phyloP scores from a whole-genome alignment of 768 basidiomycete species.

The Lactarius psammicola region DNA sequence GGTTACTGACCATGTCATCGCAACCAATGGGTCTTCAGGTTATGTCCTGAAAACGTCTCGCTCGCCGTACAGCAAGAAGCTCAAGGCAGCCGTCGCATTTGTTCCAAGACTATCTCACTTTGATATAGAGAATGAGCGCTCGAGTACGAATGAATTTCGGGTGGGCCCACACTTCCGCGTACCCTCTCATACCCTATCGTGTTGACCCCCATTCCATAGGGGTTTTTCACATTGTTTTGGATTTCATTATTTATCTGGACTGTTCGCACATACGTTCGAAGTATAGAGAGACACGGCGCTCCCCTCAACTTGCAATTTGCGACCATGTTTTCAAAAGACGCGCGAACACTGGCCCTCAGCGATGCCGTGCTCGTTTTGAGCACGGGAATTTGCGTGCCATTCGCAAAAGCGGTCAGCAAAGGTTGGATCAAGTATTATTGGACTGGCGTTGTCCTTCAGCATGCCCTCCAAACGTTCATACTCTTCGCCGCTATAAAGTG shows the following conservation, averaged over 20 bases:
- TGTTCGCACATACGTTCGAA: slow-evolving; percentile 71
- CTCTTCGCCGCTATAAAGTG: slow-evolving; percentile 76
- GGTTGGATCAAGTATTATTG: slow-evolving; percentile 83
- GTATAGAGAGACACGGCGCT: slow-evolving; percentile 74
- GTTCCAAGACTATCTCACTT: slow-evolving; percentile 82
- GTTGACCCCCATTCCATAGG: slow-evolving; percentile 42
- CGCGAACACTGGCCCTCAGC: slow-evolving; percentile 73
- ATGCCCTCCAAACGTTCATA: slow-evolving; percentile 69
- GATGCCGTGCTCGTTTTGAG: slow-evolving; percentile 78
- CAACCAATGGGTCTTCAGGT: slow-evolving; percentile 61
- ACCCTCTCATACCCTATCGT: not conserved
- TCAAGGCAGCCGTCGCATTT: slow-evolving; percentile 83
- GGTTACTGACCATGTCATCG: slow-evolving; percentile 36
- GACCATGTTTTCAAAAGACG: slow-evolving; percentile 84
- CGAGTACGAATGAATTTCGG: slow-evolving; percentile 82
- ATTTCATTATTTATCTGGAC: slow-evolving; percentile 82
- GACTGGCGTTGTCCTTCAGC: slow-evolving; percentile 76
- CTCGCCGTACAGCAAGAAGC: slow-evolving; percentile 68
- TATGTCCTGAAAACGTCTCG: slow-evolving; percentile 77
- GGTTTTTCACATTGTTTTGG: slow-evolving; percentile 96
- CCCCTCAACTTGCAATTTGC: slow-evolving; percentile 81
- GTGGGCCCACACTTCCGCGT: too few relatives aligned
- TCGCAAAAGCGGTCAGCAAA: slow-evolving; percentile 70
- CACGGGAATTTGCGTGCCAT: slow-evolving; percentile 79
- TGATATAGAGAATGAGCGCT: slow-evolving; percentile 73